Percentiles rank a stretch among this genome's conserved stretches.
Conservation (phyloP, 1,139 yeast species). For the Yamadazyma dushanensis region DNA sequence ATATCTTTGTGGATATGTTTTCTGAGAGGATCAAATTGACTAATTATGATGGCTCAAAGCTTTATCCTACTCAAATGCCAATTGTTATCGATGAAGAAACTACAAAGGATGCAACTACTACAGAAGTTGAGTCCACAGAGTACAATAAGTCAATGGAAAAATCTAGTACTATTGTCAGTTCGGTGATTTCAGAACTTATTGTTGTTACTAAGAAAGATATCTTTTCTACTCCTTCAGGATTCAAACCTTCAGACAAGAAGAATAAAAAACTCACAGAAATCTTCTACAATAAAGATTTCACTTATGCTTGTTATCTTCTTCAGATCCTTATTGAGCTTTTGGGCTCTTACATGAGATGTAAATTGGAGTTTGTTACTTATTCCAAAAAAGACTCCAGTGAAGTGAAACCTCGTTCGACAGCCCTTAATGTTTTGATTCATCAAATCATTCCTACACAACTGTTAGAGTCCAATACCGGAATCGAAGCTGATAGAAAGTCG, state of each 20-base stretch:
- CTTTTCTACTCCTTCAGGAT: conserved; percentile 33
- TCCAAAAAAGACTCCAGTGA: conserved; percentile 52
- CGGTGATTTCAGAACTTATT: conserved; percentile 65
- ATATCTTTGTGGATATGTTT: conserved; percentile 52
- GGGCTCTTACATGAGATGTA: conserved; percentile 77
- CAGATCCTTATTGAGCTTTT: conserved; percentile 70
- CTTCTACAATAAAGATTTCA: conserved; percentile 49
- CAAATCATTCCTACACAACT: conserved; percentile 65
- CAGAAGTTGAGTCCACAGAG: neutral
- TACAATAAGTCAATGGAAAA: neutral
- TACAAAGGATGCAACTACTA: neutral
- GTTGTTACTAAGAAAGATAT: conserved; percentile 53
- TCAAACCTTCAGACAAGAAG: conserved; percentile 18
- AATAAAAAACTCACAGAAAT: conserved; percentile 26
- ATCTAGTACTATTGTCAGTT: conserved; percentile 49
- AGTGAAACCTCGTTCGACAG: conserved; percentile 66
- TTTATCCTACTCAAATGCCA: conserved; percentile 18
- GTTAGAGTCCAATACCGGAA: conserved; percentile 30
- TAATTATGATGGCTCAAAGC: conserved; percentile 39
- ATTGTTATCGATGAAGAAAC: conserved; percentile 17
- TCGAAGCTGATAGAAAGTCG: conserved; percentile 38
- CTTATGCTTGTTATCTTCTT: conserved; percentile 67
- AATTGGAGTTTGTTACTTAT: conserved; percentile 77
- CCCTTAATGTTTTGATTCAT: conserved; percentile 74
- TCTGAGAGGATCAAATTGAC: conserved; percentile 50